These are phyloP conservation scores for Penicillium sp. DNA, from an alignment of 2,329 filamentous ascomycete genomes.

Conservation along the genomic window DNA sequence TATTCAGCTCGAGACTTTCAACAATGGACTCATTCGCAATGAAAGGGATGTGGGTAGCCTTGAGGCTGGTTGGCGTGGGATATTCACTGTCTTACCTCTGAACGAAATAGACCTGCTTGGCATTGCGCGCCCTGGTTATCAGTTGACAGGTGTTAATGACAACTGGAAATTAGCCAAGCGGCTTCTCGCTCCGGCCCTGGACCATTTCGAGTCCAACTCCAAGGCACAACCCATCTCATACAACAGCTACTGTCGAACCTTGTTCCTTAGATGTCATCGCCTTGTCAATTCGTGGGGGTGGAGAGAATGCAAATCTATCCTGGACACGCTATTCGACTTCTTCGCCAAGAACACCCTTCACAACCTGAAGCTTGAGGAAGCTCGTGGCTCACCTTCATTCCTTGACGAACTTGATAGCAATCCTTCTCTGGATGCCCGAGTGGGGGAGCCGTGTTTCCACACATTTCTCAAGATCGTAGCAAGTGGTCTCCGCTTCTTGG, in stretches of 20 bases:
- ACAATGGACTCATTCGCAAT: slow-evolving; percentile 16
- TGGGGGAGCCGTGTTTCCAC: slow-evolving; percentile 49
- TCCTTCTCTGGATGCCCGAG: slow-evolving; percentile 38
- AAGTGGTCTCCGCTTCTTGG: slow-evolving; percentile 43
- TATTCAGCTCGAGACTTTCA: slow-evolving; percentile 30
- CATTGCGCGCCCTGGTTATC: slow-evolving; percentile 35
- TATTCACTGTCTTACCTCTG: slow-evolving; percentile 48
- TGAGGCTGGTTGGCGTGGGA: slow-evolving; percentile 35
- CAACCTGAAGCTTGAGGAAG: slow-evolving; percentile 46
- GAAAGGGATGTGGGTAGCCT: slow-evolving; percentile 25
- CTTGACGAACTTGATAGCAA: slow-evolving; percentile 43
- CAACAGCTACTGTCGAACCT: slow-evolving; percentile 48
- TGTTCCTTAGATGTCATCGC: slow-evolving; percentile 46
- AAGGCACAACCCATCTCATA: slow-evolving; percentile 37
- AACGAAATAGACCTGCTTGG: slow-evolving; percentile 46
- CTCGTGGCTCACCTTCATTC: slow-evolving; percentile 46
- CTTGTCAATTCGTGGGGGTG: slow-evolving; percentile 51
- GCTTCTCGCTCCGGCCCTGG: slow-evolving; percentile 42
- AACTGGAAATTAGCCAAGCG: slow-evolving; percentile 45
- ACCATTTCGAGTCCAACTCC: slow-evolving; percentile 40
- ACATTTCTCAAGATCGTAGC: slow-evolving; percentile 52
- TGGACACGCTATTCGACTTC: slow-evolving; percentile 51
- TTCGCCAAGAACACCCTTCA: slow-evolving; percentile 48
- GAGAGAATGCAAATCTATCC: slow-evolving; percentile 47
- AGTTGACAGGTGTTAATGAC: slow-evolving; percentile 35